Evolutionary conservation across 1,284 basidiomycete genomes (phyloP).

Genomic region (Puccinia novopanici): DNA sequence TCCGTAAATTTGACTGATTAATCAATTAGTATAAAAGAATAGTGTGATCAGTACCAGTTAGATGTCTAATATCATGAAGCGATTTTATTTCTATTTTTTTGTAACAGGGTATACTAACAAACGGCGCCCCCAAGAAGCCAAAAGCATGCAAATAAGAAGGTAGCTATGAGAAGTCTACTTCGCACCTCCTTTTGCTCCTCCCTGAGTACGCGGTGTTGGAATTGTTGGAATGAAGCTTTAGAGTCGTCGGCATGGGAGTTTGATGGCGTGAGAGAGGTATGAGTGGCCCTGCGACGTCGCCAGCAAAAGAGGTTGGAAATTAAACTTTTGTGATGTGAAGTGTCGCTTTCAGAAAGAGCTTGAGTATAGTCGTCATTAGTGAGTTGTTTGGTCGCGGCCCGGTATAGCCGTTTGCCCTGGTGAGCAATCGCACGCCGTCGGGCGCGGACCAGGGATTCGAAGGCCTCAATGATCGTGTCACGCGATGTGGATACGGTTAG

Average conservation of each 20-base stretch:
- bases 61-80: background rate
- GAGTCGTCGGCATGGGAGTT: background rate
- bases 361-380: conserved; percentile 14
- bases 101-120: conserved; percentile 23
- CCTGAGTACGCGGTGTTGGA: conserved; percentile 14
- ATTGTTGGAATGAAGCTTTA: conserved; percentile 3
- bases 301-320: background rate
- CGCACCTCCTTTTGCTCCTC: conserved; percentile 38
- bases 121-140: conserved; percentile 46
- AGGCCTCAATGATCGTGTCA: conserved; percentile 46
- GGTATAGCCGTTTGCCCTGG: conserved; percentile 10
- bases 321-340: background rate
- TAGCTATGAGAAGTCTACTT: conserved; percentile 28
- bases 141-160: conserved; percentile 37
- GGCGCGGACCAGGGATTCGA: conserved; percentile 20
- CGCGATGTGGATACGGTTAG: conserved; percentile 35
- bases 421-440: conserved; percentile 26
- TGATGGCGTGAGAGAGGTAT: background rate
- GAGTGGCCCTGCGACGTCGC: background rate
- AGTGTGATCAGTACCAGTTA: background rate
- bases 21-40: background rate
- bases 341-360: background rate
- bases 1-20: conserved; percentile 45
- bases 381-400: conserved; percentile 22
- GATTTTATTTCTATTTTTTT: background rate